Evolutionary conservation across 106 monocot species (phyloP), one percentile per base, ranked within the genome.

Genomic region (Dendrobium catenatum): DNA sequence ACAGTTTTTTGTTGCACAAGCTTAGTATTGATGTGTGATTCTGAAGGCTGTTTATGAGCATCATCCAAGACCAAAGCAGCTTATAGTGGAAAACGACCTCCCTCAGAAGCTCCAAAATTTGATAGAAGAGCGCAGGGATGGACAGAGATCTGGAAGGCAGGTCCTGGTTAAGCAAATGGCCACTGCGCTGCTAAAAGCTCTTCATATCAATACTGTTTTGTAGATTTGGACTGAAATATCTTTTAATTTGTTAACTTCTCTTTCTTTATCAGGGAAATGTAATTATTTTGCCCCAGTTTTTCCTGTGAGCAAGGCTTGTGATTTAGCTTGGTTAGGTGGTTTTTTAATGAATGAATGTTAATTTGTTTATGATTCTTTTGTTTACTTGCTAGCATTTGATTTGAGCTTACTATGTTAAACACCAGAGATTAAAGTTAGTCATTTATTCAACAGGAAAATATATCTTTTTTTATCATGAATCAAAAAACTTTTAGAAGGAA

Each of bases 151-250:
- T 7, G 98, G 98, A 15, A 92, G 91, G 47, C 95, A 95, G 72
- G 98, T 99, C 42, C 80, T 99, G 24, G 98, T 99, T 8, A 95
- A 95, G 77, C 98, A 99, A 81, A 99, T 99, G 98, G 98, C 98
- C 15, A 99, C 98, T 43, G 92, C 95, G 18, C 83, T 99, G 9
- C 86, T 93, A n/a, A 99, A 99, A 81, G 98, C 98, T 9, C 91
- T 99, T 56, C 93, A 99, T 73, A 99, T 99, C 72, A 99, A 99
- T 76, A 99, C 98, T 24, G 95, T 99, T 76, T 55, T 99, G 89
- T 99, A 89, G 86, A 82, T 89, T 66, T 22, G 19, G 55, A 47
- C 56, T 59, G 13, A 37, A 4, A 2, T 54, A 29, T 73, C 37
- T 16, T 15, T 54, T 33, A 10, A 49, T 46, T 43, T 42, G 44